Evolutionary conservation across 2,329 filamentous ascomycete species (phyloP).

Genomic region (Microcyclosporella mali): DNA sequence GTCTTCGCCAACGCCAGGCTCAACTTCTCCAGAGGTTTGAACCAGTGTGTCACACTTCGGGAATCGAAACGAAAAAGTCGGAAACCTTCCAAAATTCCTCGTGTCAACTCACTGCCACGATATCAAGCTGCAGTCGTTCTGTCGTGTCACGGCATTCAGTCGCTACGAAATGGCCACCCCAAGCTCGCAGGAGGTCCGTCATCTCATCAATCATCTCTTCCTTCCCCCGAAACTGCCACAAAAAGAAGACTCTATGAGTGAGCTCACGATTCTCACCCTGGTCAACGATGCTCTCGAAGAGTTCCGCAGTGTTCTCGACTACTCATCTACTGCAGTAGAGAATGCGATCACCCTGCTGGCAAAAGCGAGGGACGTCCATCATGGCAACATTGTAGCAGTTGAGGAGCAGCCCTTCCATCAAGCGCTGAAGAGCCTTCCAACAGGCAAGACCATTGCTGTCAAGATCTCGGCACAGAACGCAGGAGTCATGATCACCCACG

Average conservation of each 20-base stretch:
- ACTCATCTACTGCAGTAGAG: constrained; percentile 11
- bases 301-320: constrained; percentile 10
- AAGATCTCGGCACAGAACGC: constrained; percentile 21
- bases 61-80: too few species aligned
- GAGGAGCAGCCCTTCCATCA: background rate
- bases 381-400: background rate
- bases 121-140: too few species aligned
- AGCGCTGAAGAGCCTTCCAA: background rate
- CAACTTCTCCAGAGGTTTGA: too few species aligned
- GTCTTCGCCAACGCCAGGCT: too few species aligned
- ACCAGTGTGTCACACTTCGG: too few species aligned
- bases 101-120: too few species aligned
- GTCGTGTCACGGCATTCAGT: too few species aligned
- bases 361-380: constrained; percentile 3
- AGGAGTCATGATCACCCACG: constrained; percentile 20
- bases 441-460: constrained; percentile 7
- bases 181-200: too few species aligned
- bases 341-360: constrained; percentile 1
- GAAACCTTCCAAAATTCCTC: too few species aligned
- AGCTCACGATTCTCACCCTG: constrained; percentile 2
- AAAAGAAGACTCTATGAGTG: constrained; percentile 4
- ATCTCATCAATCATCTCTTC: constrained; percentile 37
- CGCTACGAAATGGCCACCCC: too few species aligned
- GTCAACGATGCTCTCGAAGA: constrained; percentile 1
- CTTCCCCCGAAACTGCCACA: constrained; percentile 33